Evolutionary conservation across 1,139 yeast species (phyloP).

Genomic region (Hyphopichia khmerensis): DNA sequence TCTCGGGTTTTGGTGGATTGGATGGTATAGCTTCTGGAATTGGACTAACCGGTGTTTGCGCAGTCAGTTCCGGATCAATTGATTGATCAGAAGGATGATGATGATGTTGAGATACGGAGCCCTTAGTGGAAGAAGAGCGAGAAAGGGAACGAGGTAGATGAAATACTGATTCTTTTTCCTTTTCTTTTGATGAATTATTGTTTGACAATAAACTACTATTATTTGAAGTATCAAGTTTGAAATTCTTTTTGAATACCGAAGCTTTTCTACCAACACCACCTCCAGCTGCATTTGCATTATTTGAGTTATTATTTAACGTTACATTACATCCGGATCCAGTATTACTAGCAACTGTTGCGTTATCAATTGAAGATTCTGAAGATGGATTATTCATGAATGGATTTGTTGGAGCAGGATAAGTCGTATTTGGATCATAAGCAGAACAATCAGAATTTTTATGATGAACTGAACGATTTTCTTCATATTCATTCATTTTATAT

Average conservation of each 20-base stretch:
- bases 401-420: neutral
- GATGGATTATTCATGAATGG: neutral
- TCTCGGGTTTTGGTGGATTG: slow-evolving; percentile 17
- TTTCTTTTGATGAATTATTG: neutral
- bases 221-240: slow-evolving; percentile 23
- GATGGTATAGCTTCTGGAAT: neutral
- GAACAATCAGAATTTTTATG: slow-evolving; percentile 6
- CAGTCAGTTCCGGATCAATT: neutral
- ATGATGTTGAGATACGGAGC: neutral
- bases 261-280: slow-evolving; percentile 4
- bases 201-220: too few species aligned
- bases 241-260: slow-evolving; percentile 30
- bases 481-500: neutral
- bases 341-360: neutral
- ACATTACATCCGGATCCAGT: neutral
- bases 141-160: slow-evolving; percentile 1
- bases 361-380: neutral
- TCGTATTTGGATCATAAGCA: neutral
- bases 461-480: slow-evolving; percentile 3
- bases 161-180: slow-evolving; percentile 2
- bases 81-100: neutral
- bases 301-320: neutral
- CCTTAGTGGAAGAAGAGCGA: slow-evolving; percentile 1
- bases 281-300: neutral
- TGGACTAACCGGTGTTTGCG: neutral